Base-by-base conservation (phyloP, 208 protist species). In the Trichomonas vaginalis region DNA sequence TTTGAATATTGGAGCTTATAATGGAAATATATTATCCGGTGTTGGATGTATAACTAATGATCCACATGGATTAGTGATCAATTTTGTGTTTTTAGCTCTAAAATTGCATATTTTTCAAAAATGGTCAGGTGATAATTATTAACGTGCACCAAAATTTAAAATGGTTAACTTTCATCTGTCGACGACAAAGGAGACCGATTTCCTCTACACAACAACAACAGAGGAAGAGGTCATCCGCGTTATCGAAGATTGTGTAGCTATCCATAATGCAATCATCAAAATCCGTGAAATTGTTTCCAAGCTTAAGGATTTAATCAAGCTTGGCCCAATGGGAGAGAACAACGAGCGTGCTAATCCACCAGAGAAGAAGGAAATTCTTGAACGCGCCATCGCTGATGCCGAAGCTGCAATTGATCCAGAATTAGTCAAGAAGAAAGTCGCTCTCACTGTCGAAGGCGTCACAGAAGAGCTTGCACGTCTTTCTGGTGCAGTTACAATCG, bases 181-280 rank as follows among this genome's bases (percentile, higher is more conserved):
- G 37, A 92, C 86, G 6, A 92, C 86, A 56, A 92, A 92, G 51
- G 86, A 92, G 39, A 92, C 86, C 48, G 45, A 35, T n/a, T 92
- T 92, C 37, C 32, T 92, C 3, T 92, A 92, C 56, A 45, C 42
- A 39, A 92, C 86, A 8, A 92, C 40, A 48, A 39, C 0, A 2
- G 45, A 51, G 0, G 86, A 40, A 21, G 45, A 39, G 0, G 32
- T 92, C 9, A 56, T 45, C 35, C 40, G 32, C 2, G 86, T 92
- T 45, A 92, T 92, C 45, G 45, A 48, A 21, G 86, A 92, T 2
- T 48, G 42, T n/a, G 86, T 51, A 39, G 40, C 86, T 27, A 92
- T 92, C 39, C 45, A 92, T 47, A 92, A 92, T 51, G 45, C 86
- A 35, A 92, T 92, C 46, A 17, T 92, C 0, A 48, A 45, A 92